Base-by-base conservation (phyloP, 768 basidiomycete genomes). In the Trametes cubensis region DNA sequence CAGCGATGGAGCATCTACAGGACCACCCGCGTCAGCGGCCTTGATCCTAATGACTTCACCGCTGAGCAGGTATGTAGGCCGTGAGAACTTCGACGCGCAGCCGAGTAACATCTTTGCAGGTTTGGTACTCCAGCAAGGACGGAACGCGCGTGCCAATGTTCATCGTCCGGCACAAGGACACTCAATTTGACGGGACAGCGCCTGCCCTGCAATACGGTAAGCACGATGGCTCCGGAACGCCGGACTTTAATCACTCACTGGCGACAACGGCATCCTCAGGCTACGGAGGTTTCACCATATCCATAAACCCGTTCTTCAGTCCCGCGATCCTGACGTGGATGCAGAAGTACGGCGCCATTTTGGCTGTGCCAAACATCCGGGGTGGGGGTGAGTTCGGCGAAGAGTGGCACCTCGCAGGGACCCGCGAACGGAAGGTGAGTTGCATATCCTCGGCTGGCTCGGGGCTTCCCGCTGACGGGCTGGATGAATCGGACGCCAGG, bases 111-210 rank as follows among this genome's bases (percentile, higher is more conserved):
- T 15, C 15, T 60, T 34, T 64, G 20, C 48, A 85, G 82, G 88
- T 92, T 20, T 94, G 92, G 87, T 94, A 87, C 68, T 72, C 78
- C 20, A 86, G 85, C 73, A 89, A 88, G 72, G 92, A 94, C 69
- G 90, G 90, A 1, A 92, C 90, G 6, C 82, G 80, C 55, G 78
- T 94, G 39, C 92, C 92, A 1, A 93, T 94, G 92, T 94, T 92
- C 69, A 81, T 94, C 63, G 88, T 92, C 21, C 82, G 85, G 49
- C 90, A 89, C 70, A 87, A 88, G 71, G 81, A 79, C 40, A 90
- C 88, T 3, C 76, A 80, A 62, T 78, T 84, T 44, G 88, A 93
- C 62, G 91, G 91, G 17, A 87, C 86, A 0, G 90, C 90, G 0
- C 84, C 92, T 17, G 87, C 83, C 0, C 77, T 92, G 30, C 89